Evolutionary conservation across 108 stramenopile genomes (phyloP).

Genomic region (Nitzschia palea): DNA sequence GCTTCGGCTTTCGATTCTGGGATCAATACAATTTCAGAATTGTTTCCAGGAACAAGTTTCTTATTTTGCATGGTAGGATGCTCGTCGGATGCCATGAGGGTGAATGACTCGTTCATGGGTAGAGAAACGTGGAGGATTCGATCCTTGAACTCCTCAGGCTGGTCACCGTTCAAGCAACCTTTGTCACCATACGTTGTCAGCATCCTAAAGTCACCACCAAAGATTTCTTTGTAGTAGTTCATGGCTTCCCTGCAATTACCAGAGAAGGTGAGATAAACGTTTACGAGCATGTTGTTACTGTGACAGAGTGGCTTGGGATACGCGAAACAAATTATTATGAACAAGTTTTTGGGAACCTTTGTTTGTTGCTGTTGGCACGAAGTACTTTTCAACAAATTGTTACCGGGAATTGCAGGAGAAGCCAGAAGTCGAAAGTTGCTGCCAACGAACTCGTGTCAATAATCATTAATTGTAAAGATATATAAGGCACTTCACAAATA

Average conservation of each 20-base stretch:
- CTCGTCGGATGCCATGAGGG: slow-evolving; percentile 1
- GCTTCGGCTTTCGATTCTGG: not conserved
- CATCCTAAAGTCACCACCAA: not conserved
- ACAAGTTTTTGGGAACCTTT: too few relatives aligned
- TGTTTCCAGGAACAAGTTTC: not conserved
- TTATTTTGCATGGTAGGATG: slow-evolving; percentile 9
- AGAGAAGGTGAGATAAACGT: slow-evolving; percentile 6
- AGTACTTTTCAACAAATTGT: too few relatives aligned
- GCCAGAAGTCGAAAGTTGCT: too few relatives aligned
- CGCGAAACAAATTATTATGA: too few relatives aligned
- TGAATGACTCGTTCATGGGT: not conserved
- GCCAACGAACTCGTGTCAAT: too few relatives aligned
- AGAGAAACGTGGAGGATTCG: slow-evolving; percentile 1
- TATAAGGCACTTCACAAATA: too few relatives aligned
- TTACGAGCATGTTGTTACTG: not conserved
- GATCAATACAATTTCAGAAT: not conserved
- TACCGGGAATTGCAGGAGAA: too few relatives aligned
- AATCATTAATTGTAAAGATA: too few relatives aligned
- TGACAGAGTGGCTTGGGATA: too few relatives aligned
- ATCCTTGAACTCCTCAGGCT: not conserved
- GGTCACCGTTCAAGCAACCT: not conserved
- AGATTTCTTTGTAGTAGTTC: slow-evolving; percentile 6
- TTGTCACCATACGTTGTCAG: not conserved
- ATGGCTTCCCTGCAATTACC: slow-evolving; percentile 19
- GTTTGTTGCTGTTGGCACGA: too few relatives aligned